Evolutionary conservation across 2,329 filamentous ascomycete genomes (phyloP).

Genomic region (Ceratocystiopsis minuta): DNA sequence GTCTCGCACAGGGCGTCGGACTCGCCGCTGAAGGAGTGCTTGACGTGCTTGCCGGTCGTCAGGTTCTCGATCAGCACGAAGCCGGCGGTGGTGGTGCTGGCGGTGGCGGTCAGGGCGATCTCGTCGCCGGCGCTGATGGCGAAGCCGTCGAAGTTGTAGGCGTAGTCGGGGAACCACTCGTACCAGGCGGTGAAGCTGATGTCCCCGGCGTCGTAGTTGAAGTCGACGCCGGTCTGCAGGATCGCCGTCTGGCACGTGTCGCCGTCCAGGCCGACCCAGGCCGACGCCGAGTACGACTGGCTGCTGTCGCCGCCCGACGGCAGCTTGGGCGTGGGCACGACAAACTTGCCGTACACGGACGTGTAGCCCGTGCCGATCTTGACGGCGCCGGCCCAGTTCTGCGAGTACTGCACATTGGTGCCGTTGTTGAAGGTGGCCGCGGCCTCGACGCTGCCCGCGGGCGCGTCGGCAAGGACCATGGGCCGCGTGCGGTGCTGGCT

Average conservation of each 20-base stretch:
- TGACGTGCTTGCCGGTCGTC: slow-evolving; percentile 27
- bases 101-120: slow-evolving; percentile 15
- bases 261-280: slow-evolving; percentile 17
- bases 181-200: slow-evolving; percentile 14
- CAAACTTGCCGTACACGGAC: slow-evolving; percentile 12
- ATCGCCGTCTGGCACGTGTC: slow-evolving; percentile 13
- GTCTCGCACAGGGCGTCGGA: slow-evolving; percentile 11
- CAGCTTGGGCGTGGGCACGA: slow-evolving; percentile 12
- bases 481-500: slow-evolving; percentile 11
- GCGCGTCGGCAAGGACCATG: slow-evolving; percentile 13
- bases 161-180: slow-evolving; percentile 16
- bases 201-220: slow-evolving; percentile 2
- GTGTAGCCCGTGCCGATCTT: slow-evolving; percentile 5
- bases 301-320: slow-evolving; percentile 5
- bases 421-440: background rate
- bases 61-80: slow-evolving; percentile 11
- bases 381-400: slow-evolving; percentile 18
- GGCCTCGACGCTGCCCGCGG: background rate
- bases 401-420: slow-evolving; percentile 19
- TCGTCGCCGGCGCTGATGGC: slow-evolving; percentile 14
- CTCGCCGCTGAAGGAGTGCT: slow-evolving; percentile 23
- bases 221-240: slow-evolving; percentile 15
- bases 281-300: slow-evolving; percentile 13
- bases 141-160: slow-evolving; percentile 13
- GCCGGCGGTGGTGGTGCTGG: slow-evolving; percentile 17